Base-by-base conservation (phyloP, 139 green algal species). In the Penium margaritaceum region DNA sequence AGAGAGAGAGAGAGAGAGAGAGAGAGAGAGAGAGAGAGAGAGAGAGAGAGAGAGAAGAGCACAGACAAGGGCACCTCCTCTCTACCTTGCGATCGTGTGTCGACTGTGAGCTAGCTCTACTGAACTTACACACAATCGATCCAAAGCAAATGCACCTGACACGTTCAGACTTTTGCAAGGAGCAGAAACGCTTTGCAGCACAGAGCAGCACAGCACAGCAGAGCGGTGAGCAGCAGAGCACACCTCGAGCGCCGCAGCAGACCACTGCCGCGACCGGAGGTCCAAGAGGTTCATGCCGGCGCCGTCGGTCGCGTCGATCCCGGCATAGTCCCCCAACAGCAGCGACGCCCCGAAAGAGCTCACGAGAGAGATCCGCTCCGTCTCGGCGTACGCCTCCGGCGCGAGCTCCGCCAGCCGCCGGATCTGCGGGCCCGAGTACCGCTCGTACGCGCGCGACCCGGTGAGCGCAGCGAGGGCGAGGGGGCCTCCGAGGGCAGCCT, bases 221-320 rank as follows among this genome's bases (percentile, higher is more conserved):
- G 12, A 21, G 41, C 41, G 7, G 41, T 21, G 7, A n/a, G n/a
- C n/a, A n/a, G n/a, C n/a, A n/a, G n/a, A 72, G 44, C 32, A 24
- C 32, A 81, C 74, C 67, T 81, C n/a, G 0, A 81, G 33, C 33
- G 51, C 63, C 21, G 14, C 33, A 7, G 41, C 36, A 53, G 36
- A 6, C 75, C 75, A 82, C 38, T 21, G 0, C 14, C 61, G 32
- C 33, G 19, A 19, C 12, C 29, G 38, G 5, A 78, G 30, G 33
- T 79, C 75, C 75, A 82, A 79, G 21, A 82, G 38, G 37, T 82
- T 82, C 75, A 82, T 82, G 27, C 75, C 75, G 14, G 57, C 75
- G 15, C 41, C 75, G 32, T 82, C 75, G 35, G 41, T 65, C 32
- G 27, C 6, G 54, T 82, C 75, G 1, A 82, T 82, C 6, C 27